Base-by-base conservation (phyloP, 768 basidiomycete genomes). In the Rhodotorula toruloides region DNA sequence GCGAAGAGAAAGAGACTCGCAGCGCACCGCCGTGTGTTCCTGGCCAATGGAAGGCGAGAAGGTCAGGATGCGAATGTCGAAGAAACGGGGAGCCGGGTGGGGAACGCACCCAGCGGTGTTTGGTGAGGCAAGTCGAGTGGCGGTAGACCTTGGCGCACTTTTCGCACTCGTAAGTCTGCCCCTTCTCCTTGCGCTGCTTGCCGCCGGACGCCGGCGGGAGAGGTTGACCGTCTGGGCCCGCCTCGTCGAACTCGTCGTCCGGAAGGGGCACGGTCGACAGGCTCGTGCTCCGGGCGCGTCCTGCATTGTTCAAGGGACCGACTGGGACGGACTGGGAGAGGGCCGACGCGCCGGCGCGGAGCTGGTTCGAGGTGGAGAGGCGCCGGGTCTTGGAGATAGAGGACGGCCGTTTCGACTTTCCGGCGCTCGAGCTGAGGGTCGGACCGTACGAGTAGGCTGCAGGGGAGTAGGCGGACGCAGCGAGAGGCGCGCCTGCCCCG, bases 51-150 rank as follows among this genome's bases (percentile, higher is more conserved):
- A 16, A 37, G 31, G 58, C 58, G 58, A 22, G 27, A n/a, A 21
- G 4, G 21, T 54, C 49, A 61, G 48, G 42, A 14, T 11, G 46
- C 37, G 16, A 21, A 12, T 4, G 17, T 19, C 19, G 11, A 19
- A 19, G n/a, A 16, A 17, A n/a, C 17, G 31, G 8, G 44, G 22
- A 8, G 16, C 19, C 11, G 27, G 37, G 4, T 31, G 21, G 25
- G 21, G 36, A 31, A 61, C 65, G 44, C 75, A 97, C 93, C 94
- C 94, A 98, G 40, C 94, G 88, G 76, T 98, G 94, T 78, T 97
- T 97, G 78, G 93, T 89, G 54, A 98, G 81, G 78, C 93, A 97
- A 19, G 89, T 90, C 4, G 91, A 91, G 78, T 98, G 93, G 4
- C 79, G 76, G 67, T 81, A 81, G 62, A 79, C 37, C 88, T 97